Conservation (phyloP, 2,329 filamentous ascomycete species). For the Neofusicoccum parvum region DNA sequence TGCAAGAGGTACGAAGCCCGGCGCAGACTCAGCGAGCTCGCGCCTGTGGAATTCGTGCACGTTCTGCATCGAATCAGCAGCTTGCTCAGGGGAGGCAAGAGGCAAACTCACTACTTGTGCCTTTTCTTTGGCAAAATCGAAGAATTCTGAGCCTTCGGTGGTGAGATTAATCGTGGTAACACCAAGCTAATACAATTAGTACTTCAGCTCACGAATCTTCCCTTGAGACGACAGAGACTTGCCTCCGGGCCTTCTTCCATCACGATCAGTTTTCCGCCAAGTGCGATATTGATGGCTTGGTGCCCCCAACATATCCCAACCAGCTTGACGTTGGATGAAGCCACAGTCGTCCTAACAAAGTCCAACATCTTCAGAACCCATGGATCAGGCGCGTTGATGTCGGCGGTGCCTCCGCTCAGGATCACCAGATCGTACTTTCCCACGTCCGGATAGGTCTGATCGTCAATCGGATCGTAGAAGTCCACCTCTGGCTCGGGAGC, state of each 20-base stretch:
- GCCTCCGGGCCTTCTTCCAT: conserved; percentile 19
- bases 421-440: conserved; percentile 7
- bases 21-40: conserved; percentile 5
- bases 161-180: conserved; percentile 3
- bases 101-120: neutral
- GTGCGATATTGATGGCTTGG: conserved; percentile 17
- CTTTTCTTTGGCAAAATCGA: conserved; percentile 11
- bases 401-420: conserved; percentile 18
- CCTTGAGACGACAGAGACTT: neutral
- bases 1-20: conserved; percentile 13
- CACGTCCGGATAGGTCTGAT: conserved; percentile 4
- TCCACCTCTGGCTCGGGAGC: conserved; percentile 1
- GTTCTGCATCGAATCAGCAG: neutral
- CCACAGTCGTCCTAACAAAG: neutral
- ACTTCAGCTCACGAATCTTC: neutral
- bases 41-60: conserved; percentile 20
- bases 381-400: conserved; percentile 18
- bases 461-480: conserved; percentile 20
- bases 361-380: conserved; percentile 20
- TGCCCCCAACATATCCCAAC: conserved; percentile 21
- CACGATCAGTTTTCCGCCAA: conserved; percentile 8
- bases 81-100: neutral
- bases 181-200: conserved; percentile 4
- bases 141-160: neutral
- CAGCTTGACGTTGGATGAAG: conserved; percentile 2